A percentile compares a stretch with the other conserved stretches of the same genome.
Evolutionary conservation across 371 early-diverging fungal genomes (phyloP).

Genomic region (Rhizomucor pusillus): DNA sequence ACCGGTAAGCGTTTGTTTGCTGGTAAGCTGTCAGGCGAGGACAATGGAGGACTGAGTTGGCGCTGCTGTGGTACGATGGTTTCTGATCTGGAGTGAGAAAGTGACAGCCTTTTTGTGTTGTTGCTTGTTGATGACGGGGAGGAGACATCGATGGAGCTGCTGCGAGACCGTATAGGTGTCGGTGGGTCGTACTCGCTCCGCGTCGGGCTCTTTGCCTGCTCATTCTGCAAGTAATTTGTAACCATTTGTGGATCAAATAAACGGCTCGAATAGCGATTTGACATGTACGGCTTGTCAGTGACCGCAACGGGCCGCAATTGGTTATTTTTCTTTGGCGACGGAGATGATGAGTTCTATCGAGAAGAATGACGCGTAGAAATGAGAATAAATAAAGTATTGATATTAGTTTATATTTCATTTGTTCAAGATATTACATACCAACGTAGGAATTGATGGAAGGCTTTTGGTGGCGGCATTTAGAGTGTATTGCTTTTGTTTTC

Average conservation of each 20-base stretch:
- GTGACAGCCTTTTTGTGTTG: no score
- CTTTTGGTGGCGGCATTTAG: slow-evolving; percentile 6
- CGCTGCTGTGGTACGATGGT: neutral
- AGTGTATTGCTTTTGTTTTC: slow-evolving; percentile 12
- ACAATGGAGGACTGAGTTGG: slow-evolving; percentile 4
- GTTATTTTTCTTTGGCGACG: neutral
- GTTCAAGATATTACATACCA: no score
- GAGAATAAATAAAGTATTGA: no score
- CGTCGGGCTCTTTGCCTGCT: slow-evolving; percentile 1
- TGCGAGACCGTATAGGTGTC: slow-evolving; percentile 36
- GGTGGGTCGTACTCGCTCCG: slow-evolving; percentile 11
- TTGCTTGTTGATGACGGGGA: slow-evolving; percentile 1
- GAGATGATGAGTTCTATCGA: neutral
- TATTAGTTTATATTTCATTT: no score
- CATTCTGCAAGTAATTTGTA: slow-evolving; percentile 11
- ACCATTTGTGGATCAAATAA: slow-evolving; percentile 18
- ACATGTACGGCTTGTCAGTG: slow-evolving; percentile 11
- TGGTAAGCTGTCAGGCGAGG: neutral
- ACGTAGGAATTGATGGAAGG: slow-evolving; percentile 9
- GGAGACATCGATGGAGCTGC: slow-evolving; percentile 26
- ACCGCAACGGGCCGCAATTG: slow-evolving; percentile 3
- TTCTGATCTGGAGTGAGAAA: neutral
- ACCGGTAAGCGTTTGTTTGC: slow-evolving; percentile 5
- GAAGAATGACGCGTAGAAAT: no score
- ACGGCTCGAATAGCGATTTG: slow-evolving; percentile 16